A percentile compares a stretch with the other conserved stretches of the same genome.
Conservation (phyloP, 441 rosid species). For the Hypseocharis bilobata region DNA sequence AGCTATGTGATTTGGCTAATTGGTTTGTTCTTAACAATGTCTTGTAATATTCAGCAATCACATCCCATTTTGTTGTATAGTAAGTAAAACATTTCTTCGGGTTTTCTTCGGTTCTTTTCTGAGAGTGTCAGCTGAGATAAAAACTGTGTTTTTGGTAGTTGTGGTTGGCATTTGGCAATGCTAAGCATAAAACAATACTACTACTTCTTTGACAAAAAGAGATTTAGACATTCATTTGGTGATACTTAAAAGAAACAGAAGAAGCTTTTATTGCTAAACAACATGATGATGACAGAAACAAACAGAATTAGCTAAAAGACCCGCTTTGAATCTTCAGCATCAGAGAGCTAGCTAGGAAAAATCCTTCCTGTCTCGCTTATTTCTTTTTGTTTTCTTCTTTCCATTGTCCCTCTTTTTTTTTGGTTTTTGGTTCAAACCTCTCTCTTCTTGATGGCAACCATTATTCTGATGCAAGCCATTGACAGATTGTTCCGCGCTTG, state of each 20-base stretch:
- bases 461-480: not conserved
- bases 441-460: conserved; percentile 1
- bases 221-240: too few species aligned
- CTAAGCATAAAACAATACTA: too few species aligned
- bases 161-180: too few species aligned
- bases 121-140: too few species aligned
- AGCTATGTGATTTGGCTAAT: not conserved
- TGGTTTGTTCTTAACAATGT: not conserved
- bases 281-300: not conserved
- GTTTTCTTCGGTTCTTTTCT: too few species aligned
- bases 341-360: not conserved
- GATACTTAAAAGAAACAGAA: too few species aligned
- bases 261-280: not conserved
- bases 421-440: not conserved
- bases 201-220: too few species aligned
- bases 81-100: too few species aligned
- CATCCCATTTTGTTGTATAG: not conserved
- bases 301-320: not conserved
- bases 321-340: not conserved
- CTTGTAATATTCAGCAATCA: not conserved
- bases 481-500: too few species aligned
- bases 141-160: not conserved
- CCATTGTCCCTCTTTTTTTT: not conserved
- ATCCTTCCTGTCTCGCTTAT: not conserved
- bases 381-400: not conserved